These are phyloP conservation scores for Calonectria fujianensis DNA, from an alignment of 2,329 filamentous ascomycete species.

Conservation along the genomic window DNA sequence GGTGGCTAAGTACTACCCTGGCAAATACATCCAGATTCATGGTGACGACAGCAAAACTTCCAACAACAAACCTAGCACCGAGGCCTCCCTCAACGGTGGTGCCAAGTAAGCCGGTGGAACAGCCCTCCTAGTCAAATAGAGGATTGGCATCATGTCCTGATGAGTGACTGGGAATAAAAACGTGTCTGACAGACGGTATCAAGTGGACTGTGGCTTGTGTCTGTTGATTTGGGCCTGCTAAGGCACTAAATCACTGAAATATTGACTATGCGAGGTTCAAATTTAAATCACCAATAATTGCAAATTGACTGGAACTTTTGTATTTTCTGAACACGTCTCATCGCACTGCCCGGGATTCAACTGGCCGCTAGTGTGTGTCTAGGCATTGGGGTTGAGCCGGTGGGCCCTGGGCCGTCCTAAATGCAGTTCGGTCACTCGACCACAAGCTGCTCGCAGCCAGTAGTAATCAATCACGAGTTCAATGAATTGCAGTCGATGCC, in stretches of 20 bases:
- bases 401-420: neutral
- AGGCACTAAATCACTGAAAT: neutral
- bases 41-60: constrained; percentile 24
- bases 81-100: no score
- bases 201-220: neutral
- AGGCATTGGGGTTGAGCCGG: no score
- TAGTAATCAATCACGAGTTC: no score
- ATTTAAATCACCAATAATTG: neutral
- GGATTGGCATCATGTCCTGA: neutral
- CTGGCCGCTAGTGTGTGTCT: no score
- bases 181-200: neutral
- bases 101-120: neutral
- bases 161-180: neutral
- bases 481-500: no score
- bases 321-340: neutral
- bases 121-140: neutral
- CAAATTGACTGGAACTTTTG: neutral
- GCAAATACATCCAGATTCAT: constrained; percentile 40
- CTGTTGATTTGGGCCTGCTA: neutral
- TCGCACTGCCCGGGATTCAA: neutral
- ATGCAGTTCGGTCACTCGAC: no score
- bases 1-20: constrained; percentile 45
- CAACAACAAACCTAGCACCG: neutral
- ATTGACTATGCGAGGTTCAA: neutral
- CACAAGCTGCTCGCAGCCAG: no score